Evolutionary conservation across 2,329 filamentous ascomycete genomes (phyloP).

Genomic region (Aaosphaeria arxii): DNA sequence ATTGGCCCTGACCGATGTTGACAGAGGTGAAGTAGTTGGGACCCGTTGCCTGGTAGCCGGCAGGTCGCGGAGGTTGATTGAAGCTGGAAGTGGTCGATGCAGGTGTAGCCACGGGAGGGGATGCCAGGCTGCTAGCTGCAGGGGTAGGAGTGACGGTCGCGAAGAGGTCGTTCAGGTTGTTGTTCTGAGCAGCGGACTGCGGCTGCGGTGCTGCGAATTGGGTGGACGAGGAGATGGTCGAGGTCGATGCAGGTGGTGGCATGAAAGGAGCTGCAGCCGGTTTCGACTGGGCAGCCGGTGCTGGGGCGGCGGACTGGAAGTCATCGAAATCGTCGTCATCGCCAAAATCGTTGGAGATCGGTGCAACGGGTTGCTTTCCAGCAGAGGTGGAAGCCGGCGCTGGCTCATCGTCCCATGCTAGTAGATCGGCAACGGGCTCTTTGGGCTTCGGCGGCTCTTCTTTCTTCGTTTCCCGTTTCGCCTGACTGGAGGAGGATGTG

Average conservation of each 20-base stretch:
- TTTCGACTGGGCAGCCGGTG: slow-evolving; percentile 39
- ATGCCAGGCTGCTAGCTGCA: slow-evolving; percentile 50
- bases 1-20: slow-evolving; percentile 26
- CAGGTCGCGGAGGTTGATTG: slow-evolving; percentile 53
- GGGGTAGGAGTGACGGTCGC: slow-evolving; percentile 75
- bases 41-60: slow-evolving; percentile 69
- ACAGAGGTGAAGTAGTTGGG: slow-evolving; percentile 97
- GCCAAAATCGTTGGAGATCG: slow-evolving; percentile 44
- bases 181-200: slow-evolving; percentile 76
- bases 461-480: slow-evolving; percentile 56
- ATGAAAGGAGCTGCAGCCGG: slow-evolving; percentile 48
- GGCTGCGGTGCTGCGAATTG: slow-evolving; percentile 82
- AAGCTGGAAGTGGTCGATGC: slow-evolving; percentile 33
- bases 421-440: slow-evolving; percentile 80
- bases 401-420: slow-evolving; percentile 82
- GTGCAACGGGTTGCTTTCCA: slow-evolving; percentile 41
- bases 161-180: slow-evolving; percentile 77
- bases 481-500: slow-evolving; percentile 27
- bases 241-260: slow-evolving; percentile 46
- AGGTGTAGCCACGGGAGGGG: slow-evolving; percentile 41
- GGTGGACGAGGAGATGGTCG: slow-evolving; percentile 53
- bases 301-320: slow-evolving; percentile 76
- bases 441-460: slow-evolving; percentile 73
- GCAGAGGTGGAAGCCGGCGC: slow-evolving; percentile 48
- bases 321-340: slow-evolving; percentile 95